phyloP scores from a whole-genome alignment of 257 asterid species.

The Catharanthus roseus region DNA sequence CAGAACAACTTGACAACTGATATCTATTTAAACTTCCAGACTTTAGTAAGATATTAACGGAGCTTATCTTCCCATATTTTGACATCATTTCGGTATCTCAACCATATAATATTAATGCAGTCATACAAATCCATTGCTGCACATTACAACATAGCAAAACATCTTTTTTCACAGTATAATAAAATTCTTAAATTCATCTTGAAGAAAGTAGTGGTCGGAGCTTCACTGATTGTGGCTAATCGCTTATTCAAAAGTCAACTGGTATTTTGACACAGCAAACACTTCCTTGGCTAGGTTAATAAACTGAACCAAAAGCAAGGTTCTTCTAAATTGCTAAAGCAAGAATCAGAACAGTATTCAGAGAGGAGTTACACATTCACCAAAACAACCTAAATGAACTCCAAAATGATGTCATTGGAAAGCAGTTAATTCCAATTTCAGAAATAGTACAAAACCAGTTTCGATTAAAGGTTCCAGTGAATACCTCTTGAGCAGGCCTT shows the following conservation, averaged over 20 bases:
- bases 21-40: not conserved
- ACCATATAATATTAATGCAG: not conserved
- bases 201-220: not conserved
- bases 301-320: too few relatives aligned
- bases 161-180: not conserved
- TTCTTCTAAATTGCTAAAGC: too few relatives aligned
- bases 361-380: not conserved
- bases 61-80: too few relatives aligned
- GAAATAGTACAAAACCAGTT: not conserved
- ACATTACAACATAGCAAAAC: not conserved
- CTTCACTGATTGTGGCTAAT: too few relatives aligned
- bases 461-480: not conserved
- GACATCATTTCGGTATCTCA: not conserved
- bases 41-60: not conserved
- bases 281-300: too few relatives aligned
- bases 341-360: too few relatives aligned
- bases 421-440: not conserved
- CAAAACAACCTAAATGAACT: not conserved
- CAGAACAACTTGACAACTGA: not conserved
- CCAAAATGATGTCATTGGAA: not conserved
- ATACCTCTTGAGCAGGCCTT: conserved; percentile 91
- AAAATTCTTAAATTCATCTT: not conserved
- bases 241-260: too few relatives aligned
- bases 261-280: too few relatives aligned
- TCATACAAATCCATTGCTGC: not conserved